Evolutionary conservation across 176 grass and related monocot species (phyloP).

Genomic region (Paspalum vaginatum): DNA sequence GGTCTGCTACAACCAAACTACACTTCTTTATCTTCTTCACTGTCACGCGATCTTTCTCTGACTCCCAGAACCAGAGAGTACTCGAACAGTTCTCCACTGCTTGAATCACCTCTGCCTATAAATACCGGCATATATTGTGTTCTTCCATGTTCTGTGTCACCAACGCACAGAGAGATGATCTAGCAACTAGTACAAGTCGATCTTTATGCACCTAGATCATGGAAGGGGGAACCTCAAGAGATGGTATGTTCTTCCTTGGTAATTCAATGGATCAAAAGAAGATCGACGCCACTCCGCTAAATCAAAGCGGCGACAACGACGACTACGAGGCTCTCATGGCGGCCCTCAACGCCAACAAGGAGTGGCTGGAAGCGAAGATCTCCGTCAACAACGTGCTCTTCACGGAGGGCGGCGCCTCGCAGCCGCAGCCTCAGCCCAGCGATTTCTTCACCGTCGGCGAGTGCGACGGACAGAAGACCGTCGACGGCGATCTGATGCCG

Average conservation of each 20-base stretch:
- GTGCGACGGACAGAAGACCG: constrained; percentile 54
- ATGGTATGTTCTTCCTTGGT: neutral
- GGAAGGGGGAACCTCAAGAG: neutral
- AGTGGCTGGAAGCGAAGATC: constrained; percentile 49
- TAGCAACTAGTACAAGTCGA: too few relatives aligned
- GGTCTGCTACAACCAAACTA: neutral
- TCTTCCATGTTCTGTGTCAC: neutral
- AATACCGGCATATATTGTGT: neutral
- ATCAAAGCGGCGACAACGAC: neutral
- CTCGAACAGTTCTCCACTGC: neutral
- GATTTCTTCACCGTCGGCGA: constrained; percentile 43
- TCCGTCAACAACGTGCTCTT: constrained; percentile 39
- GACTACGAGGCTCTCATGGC: constrained; percentile 34
- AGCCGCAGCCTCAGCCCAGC: neutral
- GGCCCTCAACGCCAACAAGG: constrained; percentile 35
- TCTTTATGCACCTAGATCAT: neutral
- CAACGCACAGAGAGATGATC: neutral
- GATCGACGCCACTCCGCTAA: neutral
- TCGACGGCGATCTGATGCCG: constrained; percentile 58
- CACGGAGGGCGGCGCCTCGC: neutral
- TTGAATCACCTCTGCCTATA: neutral
- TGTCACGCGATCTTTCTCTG: neutral
- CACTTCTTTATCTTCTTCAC: constrained; percentile 2
- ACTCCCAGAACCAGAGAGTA: neutral
- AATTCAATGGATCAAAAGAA: constrained; percentile 29